Evolutionary conservation across 2,329 filamentous ascomycete genomes (phyloP), one percentile per base, ranked within the genome.

Genomic region (Curvularia verruculosa): DNA sequence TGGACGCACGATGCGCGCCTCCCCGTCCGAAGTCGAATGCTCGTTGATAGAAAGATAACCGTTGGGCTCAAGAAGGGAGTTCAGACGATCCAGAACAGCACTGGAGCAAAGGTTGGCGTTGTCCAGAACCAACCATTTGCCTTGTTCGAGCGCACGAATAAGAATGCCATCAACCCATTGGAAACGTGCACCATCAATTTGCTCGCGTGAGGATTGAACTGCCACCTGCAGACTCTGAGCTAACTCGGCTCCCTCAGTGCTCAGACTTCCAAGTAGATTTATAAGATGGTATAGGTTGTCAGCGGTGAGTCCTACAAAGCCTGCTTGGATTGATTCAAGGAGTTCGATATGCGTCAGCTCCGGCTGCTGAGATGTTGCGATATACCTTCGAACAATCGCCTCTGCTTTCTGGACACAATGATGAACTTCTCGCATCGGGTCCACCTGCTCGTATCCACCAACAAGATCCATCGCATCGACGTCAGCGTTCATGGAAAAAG

Each of bases 401-500:
- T 80, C 78, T 12, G 90, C 71, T 46, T 84, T 79, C 24, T 80
- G 75, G 6, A 89, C 71, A 62, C 86, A 81, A n/a, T 81, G 80
- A 52, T 89, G 87, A 4, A 91, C 81, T 59, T 90, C 86, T 53
- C 94, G 85, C 49, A 89, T 83, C 21, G 91, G 87, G 72, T 99
- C 95, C 18, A 91, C 88, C 77, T 99, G 95, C 75, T 99, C 95
- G 71, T 96, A 99, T 0, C 95, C 95, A 69, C 95, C 95, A 54
- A 99, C 91, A 54, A 99, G 85, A 76, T 99, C 95, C 87, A 96
- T 96, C 0, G 94, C 93, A 75, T 99, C 95, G 43, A 96, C 90
- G 68, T 99, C 96, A 6, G 93, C 89, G 72, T 96, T 99, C 78
- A 99, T 87, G 0, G 93, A 88, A 67, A 98, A 91, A 15, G 92